A percentile compares a stretch with the other conserved stretches of the same genome.
Conservation (phyloP, 1,284 basidiomycete species). For the Spongiforma sp. region DNA sequence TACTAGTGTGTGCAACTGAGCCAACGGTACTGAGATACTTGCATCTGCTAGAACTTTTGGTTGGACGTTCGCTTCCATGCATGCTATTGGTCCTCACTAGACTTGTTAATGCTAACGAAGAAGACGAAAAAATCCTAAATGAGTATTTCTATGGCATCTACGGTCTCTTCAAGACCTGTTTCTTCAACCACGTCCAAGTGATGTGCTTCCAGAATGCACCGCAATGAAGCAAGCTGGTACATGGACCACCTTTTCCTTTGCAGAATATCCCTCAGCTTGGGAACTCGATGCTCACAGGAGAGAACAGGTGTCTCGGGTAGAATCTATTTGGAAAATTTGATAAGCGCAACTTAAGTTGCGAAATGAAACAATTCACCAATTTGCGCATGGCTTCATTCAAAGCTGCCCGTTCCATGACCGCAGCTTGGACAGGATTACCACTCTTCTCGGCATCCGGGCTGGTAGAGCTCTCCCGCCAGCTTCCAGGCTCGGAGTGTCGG, state of each 20-base stretch:
- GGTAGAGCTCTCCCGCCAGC: too few species aligned
- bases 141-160: too few species aligned
- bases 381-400: neutral
- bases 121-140: too few species aligned
- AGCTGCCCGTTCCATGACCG: neutral
- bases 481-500: neutral
- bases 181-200: too few species aligned
- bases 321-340: neutral
- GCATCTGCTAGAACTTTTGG: too few species aligned
- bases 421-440: neutral
- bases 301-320: neutral
- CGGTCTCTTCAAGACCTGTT: too few species aligned
- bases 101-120: too few species aligned
- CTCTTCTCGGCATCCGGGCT: too few species aligned
- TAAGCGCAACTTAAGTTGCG: neutral
- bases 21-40: too few species aligned
- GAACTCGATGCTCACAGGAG: neutral
- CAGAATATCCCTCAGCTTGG: neutral
- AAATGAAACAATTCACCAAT: neutral
- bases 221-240: neutral
- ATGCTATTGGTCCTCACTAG: too few species aligned
- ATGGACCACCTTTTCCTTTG: neutral
- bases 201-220: fast-evolving
- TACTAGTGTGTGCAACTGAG: too few species aligned
- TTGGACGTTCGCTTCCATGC: too few species aligned